Evolutionary conservation across 768 basidiomycete species (phyloP).

Genomic region (Pholiota conissans): DNA sequence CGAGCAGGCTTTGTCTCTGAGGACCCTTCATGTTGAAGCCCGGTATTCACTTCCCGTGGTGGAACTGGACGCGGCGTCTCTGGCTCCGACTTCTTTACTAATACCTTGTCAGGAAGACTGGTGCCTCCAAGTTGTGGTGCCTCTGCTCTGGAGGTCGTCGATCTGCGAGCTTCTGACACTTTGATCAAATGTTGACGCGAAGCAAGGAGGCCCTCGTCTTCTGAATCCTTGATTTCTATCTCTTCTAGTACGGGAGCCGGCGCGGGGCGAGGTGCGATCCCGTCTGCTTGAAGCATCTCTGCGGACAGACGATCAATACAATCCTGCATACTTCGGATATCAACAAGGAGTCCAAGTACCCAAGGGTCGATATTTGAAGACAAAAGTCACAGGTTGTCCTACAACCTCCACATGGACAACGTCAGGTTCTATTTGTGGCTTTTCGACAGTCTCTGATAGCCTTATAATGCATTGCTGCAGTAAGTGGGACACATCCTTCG

Average conservation of each 20-base stretch:
- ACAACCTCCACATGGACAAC: not conserved
- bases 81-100: too few relatives aligned
- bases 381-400: not conserved
- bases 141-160: too few relatives aligned
- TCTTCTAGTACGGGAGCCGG: not conserved
- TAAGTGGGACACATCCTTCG: not conserved
- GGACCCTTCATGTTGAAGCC: too few relatives aligned
- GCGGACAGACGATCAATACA: not conserved
- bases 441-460: not conserved
- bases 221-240: not conserved
- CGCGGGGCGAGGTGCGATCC: not conserved
- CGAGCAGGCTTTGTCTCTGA: too few relatives aligned
- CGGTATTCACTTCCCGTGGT: too few relatives aligned
- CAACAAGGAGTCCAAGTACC: not conserved
- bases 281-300: not conserved
- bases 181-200: too few relatives aligned
- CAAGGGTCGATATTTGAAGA: not conserved
- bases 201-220: too few relatives aligned
- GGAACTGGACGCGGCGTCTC: too few relatives aligned
- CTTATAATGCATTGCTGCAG: not conserved
- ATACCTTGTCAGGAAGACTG: too few relatives aligned
- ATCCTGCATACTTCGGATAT: too few relatives aligned
- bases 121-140: too few relatives aligned
- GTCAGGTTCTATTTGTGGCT: not conserved
- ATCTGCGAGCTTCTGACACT: too few relatives aligned